These are phyloP conservation scores for Botrytis galanthina DNA, from an alignment of 2,329 filamentous ascomycete genomes.

Conservation along the genomic window DNA sequence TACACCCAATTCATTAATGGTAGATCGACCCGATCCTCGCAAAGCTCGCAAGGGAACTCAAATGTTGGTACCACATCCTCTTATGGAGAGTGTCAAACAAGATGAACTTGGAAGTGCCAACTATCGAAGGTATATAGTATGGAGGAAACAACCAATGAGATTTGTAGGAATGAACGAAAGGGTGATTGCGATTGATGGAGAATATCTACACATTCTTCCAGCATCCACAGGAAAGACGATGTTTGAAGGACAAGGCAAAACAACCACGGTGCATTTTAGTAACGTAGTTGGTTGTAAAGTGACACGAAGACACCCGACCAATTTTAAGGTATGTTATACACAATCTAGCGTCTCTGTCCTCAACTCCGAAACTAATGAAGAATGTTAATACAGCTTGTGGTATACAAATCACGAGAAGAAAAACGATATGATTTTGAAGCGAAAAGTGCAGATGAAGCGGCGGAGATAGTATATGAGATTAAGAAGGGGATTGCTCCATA, in stretches of 20 bases:
- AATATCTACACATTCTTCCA: slow-evolving; percentile 84
- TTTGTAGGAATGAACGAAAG: slow-evolving; percentile 74
- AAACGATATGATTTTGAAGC: slow-evolving; percentile 86
- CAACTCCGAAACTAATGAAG: not conserved
- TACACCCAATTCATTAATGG: slow-evolving; percentile 61
- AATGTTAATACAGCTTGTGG: slow-evolving; percentile 51
- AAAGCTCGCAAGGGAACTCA: slow-evolving; percentile 51
- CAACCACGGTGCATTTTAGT: slow-evolving; percentile 78
- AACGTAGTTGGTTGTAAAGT: slow-evolving; percentile 82
- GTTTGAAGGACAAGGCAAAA: slow-evolving; percentile 64
- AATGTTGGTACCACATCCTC: slow-evolving; percentile 61
- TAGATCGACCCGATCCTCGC: slow-evolving; percentile 44
- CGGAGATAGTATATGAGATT: slow-evolving; percentile 76
- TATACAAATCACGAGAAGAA: slow-evolving; percentile 72
- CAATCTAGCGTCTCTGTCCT: not conserved
- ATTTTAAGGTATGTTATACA: slow-evolving; percentile 64
- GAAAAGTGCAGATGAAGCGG: slow-evolving; percentile 66
- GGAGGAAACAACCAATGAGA: slow-evolving; percentile 78
- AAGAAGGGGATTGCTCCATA: slow-evolving; percentile 73
- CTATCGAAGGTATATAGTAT: slow-evolving; percentile 76
- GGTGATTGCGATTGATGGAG: slow-evolving; percentile 75
- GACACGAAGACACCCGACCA: slow-evolving; percentile 73
- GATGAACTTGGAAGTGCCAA: slow-evolving; percentile 57
- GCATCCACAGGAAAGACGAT: slow-evolving; percentile 62
- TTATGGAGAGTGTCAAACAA: slow-evolving; percentile 60